phyloP scores from a whole-genome alignment of 202 grass and related monocot species.

The Digitaria exilis region DNA sequence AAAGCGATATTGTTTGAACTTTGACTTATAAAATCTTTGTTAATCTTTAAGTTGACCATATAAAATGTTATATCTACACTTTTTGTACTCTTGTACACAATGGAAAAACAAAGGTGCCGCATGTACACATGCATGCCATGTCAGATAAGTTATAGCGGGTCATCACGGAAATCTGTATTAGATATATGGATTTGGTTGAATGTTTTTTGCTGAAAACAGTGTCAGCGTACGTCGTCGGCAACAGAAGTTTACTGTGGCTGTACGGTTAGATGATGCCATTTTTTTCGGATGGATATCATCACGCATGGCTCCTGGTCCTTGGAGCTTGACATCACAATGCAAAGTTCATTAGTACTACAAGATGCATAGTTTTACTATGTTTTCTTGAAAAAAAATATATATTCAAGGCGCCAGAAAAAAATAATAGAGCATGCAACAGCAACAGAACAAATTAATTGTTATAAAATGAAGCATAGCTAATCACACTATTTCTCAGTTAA shows the following conservation, averaged over 20 bases:
- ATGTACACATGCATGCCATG: not conserved
- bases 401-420: not conserved
- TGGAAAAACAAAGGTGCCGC: not conserved
- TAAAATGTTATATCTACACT: too few relatives aligned
- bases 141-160: not conserved
- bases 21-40: not conserved
- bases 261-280: not conserved
- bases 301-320: not conserved
- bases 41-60: not conserved
- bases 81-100: not conserved
- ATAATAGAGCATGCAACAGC: not conserved
- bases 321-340: not conserved
- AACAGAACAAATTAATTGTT: not conserved
- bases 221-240: not conserved
- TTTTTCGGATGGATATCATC: not conserved
- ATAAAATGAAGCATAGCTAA: conserved; percentile 11
- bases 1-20: not conserved
- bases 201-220: not conserved
- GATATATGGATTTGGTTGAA: not conserved
- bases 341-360: not conserved
- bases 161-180: not conserved
- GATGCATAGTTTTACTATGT: not conserved
- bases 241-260: not conserved
- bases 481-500: conserved; percentile 28
- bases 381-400: not conserved